phyloP scores from a whole-genome alignment of 768 basidiomycete genomes.

The Phlebiopsis flavidoalba region DNA sequence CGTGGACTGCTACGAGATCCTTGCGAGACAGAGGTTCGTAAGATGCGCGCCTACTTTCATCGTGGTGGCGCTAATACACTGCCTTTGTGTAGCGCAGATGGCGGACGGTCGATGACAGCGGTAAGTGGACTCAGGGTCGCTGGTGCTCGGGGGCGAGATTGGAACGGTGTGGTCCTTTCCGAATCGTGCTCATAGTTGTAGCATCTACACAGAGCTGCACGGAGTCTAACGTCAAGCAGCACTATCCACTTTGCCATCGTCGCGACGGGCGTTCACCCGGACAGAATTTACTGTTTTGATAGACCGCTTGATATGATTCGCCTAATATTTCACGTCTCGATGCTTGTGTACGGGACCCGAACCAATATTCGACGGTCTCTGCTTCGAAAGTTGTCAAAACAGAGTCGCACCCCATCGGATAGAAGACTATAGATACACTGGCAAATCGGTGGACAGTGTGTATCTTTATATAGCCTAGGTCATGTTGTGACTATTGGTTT shows the following conservation, averaged over 20 bases:
- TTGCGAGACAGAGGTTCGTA: slow-evolving; percentile 56
- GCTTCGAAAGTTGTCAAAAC: slow-evolving; percentile 71
- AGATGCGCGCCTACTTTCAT: background rate
- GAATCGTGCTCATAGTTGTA: slow-evolving; percentile 36
- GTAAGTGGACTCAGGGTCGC: too few relatives aligned
- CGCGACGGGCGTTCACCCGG: slow-evolving; percentile 60
- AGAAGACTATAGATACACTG: slow-evolving; percentile 62
- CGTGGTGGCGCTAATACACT: background rate
- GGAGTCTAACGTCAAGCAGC: slow-evolving; percentile 61
- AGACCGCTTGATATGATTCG: too few relatives aligned
- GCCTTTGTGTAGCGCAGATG: slow-evolving; percentile 42
- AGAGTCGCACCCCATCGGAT: slow-evolving; percentile 35
- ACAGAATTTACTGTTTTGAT: slow-evolving; percentile 59
- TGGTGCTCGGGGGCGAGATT: too few relatives aligned
- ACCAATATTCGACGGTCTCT: slow-evolving; percentile 62
- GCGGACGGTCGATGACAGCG: slow-evolving; percentile 61
- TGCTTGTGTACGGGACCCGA: slow-evolving; percentile 60
- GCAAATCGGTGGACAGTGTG: slow-evolving; percentile 87
- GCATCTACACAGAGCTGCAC: slow-evolving; percentile 46
- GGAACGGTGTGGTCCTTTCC: slow-evolving; percentile 61
- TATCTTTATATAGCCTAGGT: too few relatives aligned
- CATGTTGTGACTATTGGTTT: slow-evolving; percentile 11
- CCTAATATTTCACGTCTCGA: too few relatives aligned
- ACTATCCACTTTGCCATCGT: slow-evolving; percentile 54
- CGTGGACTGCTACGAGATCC: slow-evolving; percentile 69